Base-by-base conservation (phyloP, 108 stramenopile genomes). In the Aurantiochytrium sp. region DNA sequence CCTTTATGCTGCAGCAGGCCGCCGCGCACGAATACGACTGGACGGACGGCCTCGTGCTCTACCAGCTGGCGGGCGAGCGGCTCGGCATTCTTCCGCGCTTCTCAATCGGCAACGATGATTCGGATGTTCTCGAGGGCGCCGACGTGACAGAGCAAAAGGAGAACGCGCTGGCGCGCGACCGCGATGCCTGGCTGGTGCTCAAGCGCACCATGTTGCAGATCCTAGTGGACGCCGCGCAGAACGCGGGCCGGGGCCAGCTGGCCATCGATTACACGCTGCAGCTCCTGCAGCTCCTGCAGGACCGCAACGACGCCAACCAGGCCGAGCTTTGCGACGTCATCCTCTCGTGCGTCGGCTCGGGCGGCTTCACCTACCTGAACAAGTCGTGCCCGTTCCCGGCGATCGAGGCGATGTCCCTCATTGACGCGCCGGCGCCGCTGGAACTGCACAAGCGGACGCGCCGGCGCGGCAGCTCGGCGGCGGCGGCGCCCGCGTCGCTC, bases 201-300 rank as follows among this genome's bases (percentile, higher is more conserved):
- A 48, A 81, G 45, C 73, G 30, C 10, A 48, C 30, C 6, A 41
- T 81, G 73, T 4, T 81, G 45, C 73, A 81, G 30, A 48, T 30
- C 17, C 45, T 81, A 6, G 73, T 48, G 24, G 73, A 81, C 27
- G 73, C 73, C 36, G 73, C 73, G 21, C 73, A 81, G 32, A 81
- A 81, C 45, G 73, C 73, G 12, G 73, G 73, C 27, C 73, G 30
- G 6, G 39, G 42, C 45, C 73, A 81, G 27, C 45, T 81, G 27
- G 73, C 73, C 36, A 81, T 81, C 30, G 73, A 81, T 24, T 81
- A 81, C 45, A 48, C 73, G 45, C 73, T 81, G 6, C 73, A 81
- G 30, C 73, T 81, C 24, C n/a, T 81, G 32, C 3, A 81, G 45
- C 39, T 48, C n/a, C 12, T 48, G n/a, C 73, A 41, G 32, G 24